These are phyloP conservation scores for Chalaropsis ovoidea DNA, from an alignment of 2,329 filamentous ascomycete species.

Conservation along the genomic window DNA sequence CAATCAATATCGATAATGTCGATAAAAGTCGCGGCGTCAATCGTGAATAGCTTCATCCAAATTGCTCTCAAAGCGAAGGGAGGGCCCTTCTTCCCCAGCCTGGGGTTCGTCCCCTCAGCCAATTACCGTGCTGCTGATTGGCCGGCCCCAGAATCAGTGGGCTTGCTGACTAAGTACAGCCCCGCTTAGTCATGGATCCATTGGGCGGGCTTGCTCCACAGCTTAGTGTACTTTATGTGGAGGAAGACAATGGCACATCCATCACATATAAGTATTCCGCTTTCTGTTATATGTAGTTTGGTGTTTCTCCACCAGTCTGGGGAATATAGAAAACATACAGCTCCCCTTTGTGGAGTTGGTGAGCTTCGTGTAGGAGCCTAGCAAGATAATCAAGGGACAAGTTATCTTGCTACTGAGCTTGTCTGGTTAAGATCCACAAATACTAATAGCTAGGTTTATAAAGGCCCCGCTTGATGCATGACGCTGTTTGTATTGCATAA, in stretches of 20 bases:
- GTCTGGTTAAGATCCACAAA: too few species aligned
- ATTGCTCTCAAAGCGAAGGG: not conserved
- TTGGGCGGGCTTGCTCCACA: not conserved
- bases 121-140: conserved; percentile 10
- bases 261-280: not conserved
- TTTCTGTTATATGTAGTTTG: too few species aligned
- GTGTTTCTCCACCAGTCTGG: too few species aligned
- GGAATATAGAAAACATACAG: too few species aligned
- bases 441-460: too few species aligned
- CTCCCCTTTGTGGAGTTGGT: too few species aligned
- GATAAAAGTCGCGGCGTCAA: not conserved
- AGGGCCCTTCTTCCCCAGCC: conserved; percentile 6
- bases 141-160: not conserved
- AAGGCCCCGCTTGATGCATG: not conserved
- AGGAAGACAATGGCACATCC: too few species aligned
- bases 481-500: not conserved
- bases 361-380: too few species aligned
- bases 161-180: not conserved
- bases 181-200: not conserved
- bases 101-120: conserved; percentile 2
- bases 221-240: not conserved
- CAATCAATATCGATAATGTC: not conserved
- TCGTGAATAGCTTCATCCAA: conserved; percentile 12
- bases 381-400: too few species aligned
- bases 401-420: too few species aligned